Base-by-base conservation (phyloP, 2,329 filamentous ascomycete genomes). In the Daldinia eschscholtzii region DNA sequence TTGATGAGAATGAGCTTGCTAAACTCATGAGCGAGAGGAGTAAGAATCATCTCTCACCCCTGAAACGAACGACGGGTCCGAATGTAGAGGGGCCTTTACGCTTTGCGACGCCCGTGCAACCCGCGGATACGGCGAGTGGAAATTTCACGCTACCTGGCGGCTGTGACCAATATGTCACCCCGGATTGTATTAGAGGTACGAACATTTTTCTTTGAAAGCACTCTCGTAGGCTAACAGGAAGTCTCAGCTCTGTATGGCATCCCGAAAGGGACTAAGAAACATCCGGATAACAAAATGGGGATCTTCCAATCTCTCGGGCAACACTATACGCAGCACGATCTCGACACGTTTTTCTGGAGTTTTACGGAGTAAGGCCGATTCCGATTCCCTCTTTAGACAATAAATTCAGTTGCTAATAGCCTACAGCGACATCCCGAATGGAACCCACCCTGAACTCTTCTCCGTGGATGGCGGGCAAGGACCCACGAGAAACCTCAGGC, bases 301-400 rank as follows among this genome's bases (percentile, higher is more conserved):
- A 81, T 84, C 46, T 81, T 82, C 61, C 79, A 84, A 65, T 77
- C 80, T 7, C 73, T 78, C 10, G 75, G 78, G n/a, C 79, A 83
- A 44, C 78, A 79, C 52, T 84, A 83, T 59, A 78, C 79, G 4
- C 79, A 81, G 53, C 74, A 79, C 15, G 81, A 83, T 64, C 76
- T 84, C 20, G 72, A 82, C 53, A 72, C 73, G 0, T 83, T 80
- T 64, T 81, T 82, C 67, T 71, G 42, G 12, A 73, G 68, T 1
- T 74, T 79, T 64, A 78, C 74, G 7, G 68, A 73, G 73, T 77
- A 63, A 68, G 70, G 10, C 0, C 9, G 3, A 26, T 15, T 4
- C 20, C 28, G 12, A n/a, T 37, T 9, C 39, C 2, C 20, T 23
- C 30, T 6, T 18, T 20, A 18, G 2, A 4, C 0, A 6, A 20